These are phyloP conservation scores for Metschnikowia corniflorae DNA, from an alignment of 805 yeast species.

Conservation along the genomic window DNA sequence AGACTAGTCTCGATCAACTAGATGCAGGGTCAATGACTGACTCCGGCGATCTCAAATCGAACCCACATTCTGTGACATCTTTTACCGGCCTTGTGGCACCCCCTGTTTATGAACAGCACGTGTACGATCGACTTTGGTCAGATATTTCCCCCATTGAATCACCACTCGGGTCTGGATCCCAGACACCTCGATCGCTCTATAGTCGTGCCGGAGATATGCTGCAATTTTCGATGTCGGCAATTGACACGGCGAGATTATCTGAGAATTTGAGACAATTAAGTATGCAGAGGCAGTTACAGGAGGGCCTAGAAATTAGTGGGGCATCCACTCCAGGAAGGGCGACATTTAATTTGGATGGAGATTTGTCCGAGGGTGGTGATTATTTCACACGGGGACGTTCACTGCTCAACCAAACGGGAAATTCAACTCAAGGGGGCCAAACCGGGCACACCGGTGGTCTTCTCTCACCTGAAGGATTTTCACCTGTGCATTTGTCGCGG, in stretches of 20 bases:
- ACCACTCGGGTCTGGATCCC: slow-evolving; percentile 41
- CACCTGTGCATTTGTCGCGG: slow-evolving; percentile 58
- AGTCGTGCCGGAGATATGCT: slow-evolving; percentile 15
- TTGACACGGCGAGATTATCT: slow-evolving; percentile 41
- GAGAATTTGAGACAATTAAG: slow-evolving; percentile 53
- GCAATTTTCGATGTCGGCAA: slow-evolving; percentile 34
- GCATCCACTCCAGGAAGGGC: slow-evolving; percentile 26
- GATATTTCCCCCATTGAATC: slow-evolving; percentile 54
- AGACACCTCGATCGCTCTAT: slow-evolving; percentile 31
- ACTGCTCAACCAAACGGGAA: slow-evolving; percentile 7
- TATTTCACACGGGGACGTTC: slow-evolving; percentile 26
- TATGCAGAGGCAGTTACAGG: slow-evolving; percentile 45
- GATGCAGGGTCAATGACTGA: slow-evolving; percentile 10
- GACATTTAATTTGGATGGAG: slow-evolving; percentile 34
- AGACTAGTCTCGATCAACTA: slow-evolving; percentile 10
- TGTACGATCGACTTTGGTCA: slow-evolving; percentile 76
- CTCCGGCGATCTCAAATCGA: slow-evolving; percentile 18
- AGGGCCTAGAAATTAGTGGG: slow-evolving; percentile 16
- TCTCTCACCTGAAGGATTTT: slow-evolving; percentile 41
- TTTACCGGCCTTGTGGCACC: slow-evolving; percentile 63
- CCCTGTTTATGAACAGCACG: slow-evolving; percentile 77
- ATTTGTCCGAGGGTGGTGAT: slow-evolving; percentile 23
- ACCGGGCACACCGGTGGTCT: slow-evolving; percentile 7
- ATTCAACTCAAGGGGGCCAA: slow-evolving; percentile 8
- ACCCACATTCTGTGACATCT: slow-evolving; percentile 28